Evolutionary conservation across 1,139 yeast genomes (phyloP), one percentile per base, ranked within the genome.

Genomic region (Diutina pseudorugosa): DNA sequence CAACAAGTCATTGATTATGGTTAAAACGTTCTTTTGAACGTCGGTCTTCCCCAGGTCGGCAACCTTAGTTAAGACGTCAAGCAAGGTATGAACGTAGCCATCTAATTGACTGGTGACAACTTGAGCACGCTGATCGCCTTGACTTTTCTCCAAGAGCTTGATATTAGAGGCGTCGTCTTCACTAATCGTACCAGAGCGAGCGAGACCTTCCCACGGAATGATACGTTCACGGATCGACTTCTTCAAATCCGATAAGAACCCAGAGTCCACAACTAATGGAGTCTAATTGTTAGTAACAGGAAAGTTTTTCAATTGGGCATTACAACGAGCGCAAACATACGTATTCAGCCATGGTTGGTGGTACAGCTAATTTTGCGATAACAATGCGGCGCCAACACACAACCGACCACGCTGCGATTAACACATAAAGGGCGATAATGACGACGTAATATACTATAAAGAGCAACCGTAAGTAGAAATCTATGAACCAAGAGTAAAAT

Each of bases 191-290:
- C 80, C 82, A 12, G 94, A 84, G 56, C 96, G 77, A 19, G 88
- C 83, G 61, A 85, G 82, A 8, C 95, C 95, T 63, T 87, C 95
- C 97, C 97, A 91, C 25, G 96, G 95, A 55, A 91, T 80, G 40
- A 94, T 85, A 58, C 95, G 79, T 56, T 87, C 85, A 60, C 94
- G 77, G 59, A 88, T 83, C 58, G 82, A 82, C 60, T 79, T 75
- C 61, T 88, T 81, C 57, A 86, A 79, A 61, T 89, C 96, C 58
- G 82, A 83, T 61, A 88, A 73, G 62, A 80, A 83, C 51, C 76
- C 76, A 66, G 87, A 83, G 60, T 84, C 88, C 58, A 77, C 64
- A 51, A 66, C 56, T 53, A 70, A 63, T 5, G 50, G 41, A 20
- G 40, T 33, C 50, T 33, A 20, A 27, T 4, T 53, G 60, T 59